Base-by-base conservation (phyloP, 2,329 filamentous ascomycete species). In the Periglandula ipomoeae region DNA sequence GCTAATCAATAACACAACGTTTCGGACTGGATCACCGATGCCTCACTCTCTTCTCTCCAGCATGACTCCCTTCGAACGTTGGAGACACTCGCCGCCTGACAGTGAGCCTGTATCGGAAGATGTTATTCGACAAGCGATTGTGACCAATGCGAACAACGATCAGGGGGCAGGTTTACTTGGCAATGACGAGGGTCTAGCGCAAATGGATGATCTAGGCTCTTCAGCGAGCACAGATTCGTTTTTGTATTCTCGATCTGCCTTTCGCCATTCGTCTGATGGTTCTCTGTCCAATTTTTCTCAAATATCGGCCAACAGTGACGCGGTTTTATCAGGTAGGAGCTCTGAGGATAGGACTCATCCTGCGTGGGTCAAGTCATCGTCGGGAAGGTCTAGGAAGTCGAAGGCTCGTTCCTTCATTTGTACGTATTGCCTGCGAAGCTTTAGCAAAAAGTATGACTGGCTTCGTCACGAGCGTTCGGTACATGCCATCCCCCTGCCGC, bases 391-490 rank as follows among this genome's bases (percentile, higher is more conserved):
- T 2, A 52, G 43, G 3, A 49, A 45, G n/a, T 51, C 47, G 3
- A 57, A 56, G 32, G 47, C 50, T 2, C 55, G 58, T 32, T 55
- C 55, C 2, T 70, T 68, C 44, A 58, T 62, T 23, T 71, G 69
- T 52, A 67, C 63, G 0, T 66, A 68, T 49, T 71, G 69, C 47
- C 52, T 54, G 5, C 65, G 67, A 23, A 58, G 52, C 37, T 71
- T 70, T 47, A 63, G 62, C 47, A 70, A 67, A 46, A 66, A 64
- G 38, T 68, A 68, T 46, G 69, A 71, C 47, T 69, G 66, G 65
- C 58, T 64, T 11, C 64, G 75, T 1, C 75, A 78, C 52, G 75
- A 77, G 50, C 67, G 74, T 37, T 72, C 72, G 1, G 61, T 77
- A 3, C 73, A 78, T 52, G 58, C 70, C 0, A 67, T 65, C 1